Evolutionary conservation across 2,329 filamentous ascomycete genomes (phyloP), one percentile per base, ranked within the genome.

Genomic region (Aspergillus awamori): DNA sequence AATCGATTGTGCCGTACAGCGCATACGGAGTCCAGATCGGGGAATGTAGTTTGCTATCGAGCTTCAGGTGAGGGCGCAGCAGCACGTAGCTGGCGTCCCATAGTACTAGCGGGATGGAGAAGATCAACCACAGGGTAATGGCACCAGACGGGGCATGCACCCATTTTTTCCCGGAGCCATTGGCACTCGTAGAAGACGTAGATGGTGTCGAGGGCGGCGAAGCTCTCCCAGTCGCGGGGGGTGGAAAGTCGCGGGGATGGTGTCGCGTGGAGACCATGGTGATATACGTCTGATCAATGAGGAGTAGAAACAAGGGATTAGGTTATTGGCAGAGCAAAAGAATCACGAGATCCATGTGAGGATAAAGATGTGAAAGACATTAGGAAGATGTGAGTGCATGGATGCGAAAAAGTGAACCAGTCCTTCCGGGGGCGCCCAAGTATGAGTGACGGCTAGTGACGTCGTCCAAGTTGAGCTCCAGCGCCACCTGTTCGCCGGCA

Each of bases 81-180:
- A 96, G 81, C 41, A 96, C 87, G 79, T 96, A 97, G 60, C 82
- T 80, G 30, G 85, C 86, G 79, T 97, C 93, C 93, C 93, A 96
- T 54, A 86, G 72, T 53, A 96, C 91, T 62, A 96, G 83, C 1
- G 91, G 91, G 15, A 95, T 79, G 20, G 90, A 93, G 63, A 94
- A 65, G 61, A 83, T 77, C 26, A 96, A 82, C 92, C 92, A 96
- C 65, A 87, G 67, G 47, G 92, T 83, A 22, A 86, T 81, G 11
- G 87, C 71, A 55, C 83, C 83, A 11, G 84, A 84, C 3, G 86
- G 85, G 0, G 83, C 86, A 70, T 90, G 87, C 10, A 83, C 79
- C 85, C 86, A 76, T 72, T 69, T 71, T 51, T 71, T 71, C 33
- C 65, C 61, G 26, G 65, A 64, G 48, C 62, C 53, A 57, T 56